A percentile compares a stretch with the other conserved stretches of the same genome.
Conservation (phyloP, 768 basidiomycete species). For the Hypholoma sublateritium region DNA sequence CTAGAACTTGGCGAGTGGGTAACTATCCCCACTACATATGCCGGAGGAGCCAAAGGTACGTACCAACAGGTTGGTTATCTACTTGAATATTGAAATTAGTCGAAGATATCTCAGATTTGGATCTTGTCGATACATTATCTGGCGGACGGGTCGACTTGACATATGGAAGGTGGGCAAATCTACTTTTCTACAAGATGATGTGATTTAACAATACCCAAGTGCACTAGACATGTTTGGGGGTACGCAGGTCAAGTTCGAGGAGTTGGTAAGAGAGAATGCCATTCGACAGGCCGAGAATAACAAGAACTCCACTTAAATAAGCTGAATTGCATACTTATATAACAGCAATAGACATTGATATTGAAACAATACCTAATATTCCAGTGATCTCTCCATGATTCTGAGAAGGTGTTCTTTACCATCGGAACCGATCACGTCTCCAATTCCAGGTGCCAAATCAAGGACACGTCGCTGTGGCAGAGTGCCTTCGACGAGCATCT, state of each 20-base stretch:
- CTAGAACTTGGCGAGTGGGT: slow-evolving; percentile 91
- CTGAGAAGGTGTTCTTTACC: slow-evolving; percentile 77
- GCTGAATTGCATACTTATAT: too few species aligned
- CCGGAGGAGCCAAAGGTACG: slow-evolving; percentile 90
- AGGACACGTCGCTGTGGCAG: slow-evolving; percentile 90
- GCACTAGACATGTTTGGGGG: slow-evolving; percentile 76
- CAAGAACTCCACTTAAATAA: background rate
- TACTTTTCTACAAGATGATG: background rate
- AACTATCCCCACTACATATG: slow-evolving; percentile 90
- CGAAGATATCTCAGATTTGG: slow-evolving; percentile 77
- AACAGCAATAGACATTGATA: too few species aligned
- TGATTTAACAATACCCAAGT: slow-evolving; percentile 16
- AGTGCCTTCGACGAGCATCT: slow-evolving; percentile 84
- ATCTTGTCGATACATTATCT: slow-evolving; percentile 77
- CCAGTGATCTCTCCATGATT: slow-evolving; percentile 79
- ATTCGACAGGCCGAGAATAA: slow-evolving; percentile 16
- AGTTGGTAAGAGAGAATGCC: slow-evolving; percentile 41
- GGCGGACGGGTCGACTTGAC: slow-evolving; percentile 84
- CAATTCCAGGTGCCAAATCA: slow-evolving; percentile 90
- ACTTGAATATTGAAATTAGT: background rate
- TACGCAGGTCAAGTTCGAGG: slow-evolving; percentile 56
- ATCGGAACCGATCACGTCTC: slow-evolving; percentile 79
- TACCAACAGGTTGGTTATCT: background rate
- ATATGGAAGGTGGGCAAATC: slow-evolving; percentile 65
- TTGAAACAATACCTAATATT: slow-evolving; percentile 61